These are phyloP conservation scores for Leptoxyphium fumago DNA, from an alignment of 2,329 filamentous ascomycete species.

Conservation along the genomic window DNA sequence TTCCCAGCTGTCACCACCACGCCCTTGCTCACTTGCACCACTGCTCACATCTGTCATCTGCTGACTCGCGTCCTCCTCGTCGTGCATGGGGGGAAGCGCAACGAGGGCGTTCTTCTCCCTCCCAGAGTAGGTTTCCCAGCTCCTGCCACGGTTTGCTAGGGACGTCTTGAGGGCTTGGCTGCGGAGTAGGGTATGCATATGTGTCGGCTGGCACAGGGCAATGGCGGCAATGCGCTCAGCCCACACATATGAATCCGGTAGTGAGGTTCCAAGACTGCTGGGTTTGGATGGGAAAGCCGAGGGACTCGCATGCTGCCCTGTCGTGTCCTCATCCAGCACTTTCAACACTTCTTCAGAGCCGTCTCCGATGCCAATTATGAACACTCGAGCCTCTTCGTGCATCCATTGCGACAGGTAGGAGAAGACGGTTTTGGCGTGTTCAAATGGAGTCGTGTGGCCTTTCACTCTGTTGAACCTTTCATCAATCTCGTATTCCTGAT, in stretches of 20 bases:
- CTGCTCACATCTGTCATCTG: no score
- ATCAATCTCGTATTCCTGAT: conserved; percentile 39
- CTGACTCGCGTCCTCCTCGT: no score
- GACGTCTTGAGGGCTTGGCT: background rate
- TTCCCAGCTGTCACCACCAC: no score
- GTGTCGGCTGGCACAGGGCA: background rate
- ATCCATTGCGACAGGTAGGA: background rate
- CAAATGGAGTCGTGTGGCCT: conserved; percentile 39
- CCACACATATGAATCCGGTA: background rate
- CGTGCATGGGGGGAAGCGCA: no score
- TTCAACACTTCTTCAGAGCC: background rate
- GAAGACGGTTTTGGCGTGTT: conserved; percentile 39
- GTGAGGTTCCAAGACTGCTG: no score
- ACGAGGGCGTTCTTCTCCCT: no score
- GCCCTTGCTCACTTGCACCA: no score
- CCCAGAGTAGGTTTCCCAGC: background rate
- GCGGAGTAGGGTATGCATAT: background rate
- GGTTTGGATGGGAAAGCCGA: no score
- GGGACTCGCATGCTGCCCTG: no score
- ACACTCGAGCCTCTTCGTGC: background rate
- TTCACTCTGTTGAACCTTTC: conserved; percentile 45
- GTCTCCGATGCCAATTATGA: background rate
- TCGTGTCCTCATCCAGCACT: background rate
- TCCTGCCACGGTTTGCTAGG: background rate
- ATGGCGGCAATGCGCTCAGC: background rate